Percentiles rank a stretch among this genome's conserved stretches.
phyloP scores from a whole-genome alignment of 345 rosid genomes.

The Bruguiera sexangula region DNA sequence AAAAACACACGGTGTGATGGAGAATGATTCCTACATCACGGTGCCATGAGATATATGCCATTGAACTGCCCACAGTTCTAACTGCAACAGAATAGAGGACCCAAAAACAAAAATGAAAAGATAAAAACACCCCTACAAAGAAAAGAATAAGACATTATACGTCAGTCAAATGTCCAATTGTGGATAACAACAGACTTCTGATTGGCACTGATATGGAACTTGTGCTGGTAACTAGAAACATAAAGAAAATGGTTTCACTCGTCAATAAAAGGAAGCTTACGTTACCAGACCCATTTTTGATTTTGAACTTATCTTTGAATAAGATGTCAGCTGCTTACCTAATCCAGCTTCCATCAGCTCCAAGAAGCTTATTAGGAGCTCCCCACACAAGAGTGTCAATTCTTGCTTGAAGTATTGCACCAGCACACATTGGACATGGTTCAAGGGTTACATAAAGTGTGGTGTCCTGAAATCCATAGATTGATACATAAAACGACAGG shows the following conservation, averaged over 20 bases:
- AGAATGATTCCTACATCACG: too few relatives aligned
- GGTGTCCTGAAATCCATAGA: slow-evolving; percentile 47
- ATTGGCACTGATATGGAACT: too few relatives aligned
- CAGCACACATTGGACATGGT: slow-evolving; percentile 99
- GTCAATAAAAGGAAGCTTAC: background rate
- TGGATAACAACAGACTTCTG: too few relatives aligned
- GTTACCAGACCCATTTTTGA: background rate
- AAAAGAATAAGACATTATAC: too few relatives aligned
- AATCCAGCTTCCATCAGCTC: slow-evolving; percentile 98
- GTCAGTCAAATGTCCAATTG: too few relatives aligned
- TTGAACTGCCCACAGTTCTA: too few relatives aligned
- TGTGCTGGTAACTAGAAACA: background rate
- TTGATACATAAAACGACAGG: background rate
- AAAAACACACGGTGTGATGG: too few relatives aligned
- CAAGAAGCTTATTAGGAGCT: slow-evolving; percentile 97
- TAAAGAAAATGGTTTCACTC: background rate
- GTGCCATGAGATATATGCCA: too few relatives aligned
- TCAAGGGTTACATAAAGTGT: slow-evolving; percentile 93
- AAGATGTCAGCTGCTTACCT: slow-evolving; percentile 41
- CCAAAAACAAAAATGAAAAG: too few relatives aligned
- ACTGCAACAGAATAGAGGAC: too few relatives aligned
- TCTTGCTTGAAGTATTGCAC: slow-evolving; percentile 96
- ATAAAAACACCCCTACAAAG: too few relatives aligned
- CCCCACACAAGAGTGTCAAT: slow-evolving; percentile 91
- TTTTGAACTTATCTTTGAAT: background rate